Evolutionary conservation across 2,329 filamentous ascomycete genomes (phyloP).

Genomic region (Cladophialophora carrionii): DNA sequence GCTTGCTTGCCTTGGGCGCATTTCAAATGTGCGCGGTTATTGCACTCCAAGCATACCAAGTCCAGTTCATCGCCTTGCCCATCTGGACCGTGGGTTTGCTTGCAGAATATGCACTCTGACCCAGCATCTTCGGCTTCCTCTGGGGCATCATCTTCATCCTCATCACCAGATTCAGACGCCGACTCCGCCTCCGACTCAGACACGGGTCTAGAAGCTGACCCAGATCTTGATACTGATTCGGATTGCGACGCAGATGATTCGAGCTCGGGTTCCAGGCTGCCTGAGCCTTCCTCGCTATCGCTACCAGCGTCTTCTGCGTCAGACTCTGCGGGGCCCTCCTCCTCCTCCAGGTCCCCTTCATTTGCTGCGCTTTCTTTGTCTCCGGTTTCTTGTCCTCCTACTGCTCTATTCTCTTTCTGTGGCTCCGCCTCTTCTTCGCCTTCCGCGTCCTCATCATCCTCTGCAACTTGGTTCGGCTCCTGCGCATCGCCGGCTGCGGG

Average conservation of each 20-base stretch:
- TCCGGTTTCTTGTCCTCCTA: slow-evolving; percentile 38
- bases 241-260: slow-evolving; percentile 18
- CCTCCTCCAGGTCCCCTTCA: slow-evolving; percentile 37
- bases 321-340: slow-evolving; percentile 51
- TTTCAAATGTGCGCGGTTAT: slow-evolving; percentile 85
- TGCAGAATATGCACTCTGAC: slow-evolving; percentile 69
- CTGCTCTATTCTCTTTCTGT: slow-evolving; percentile 2
- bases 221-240: slow-evolving; percentile 2
- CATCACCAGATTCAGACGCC: slow-evolving; percentile 28
- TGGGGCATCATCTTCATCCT: slow-evolving; percentile 28
- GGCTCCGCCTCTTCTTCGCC: slow-evolving; percentile 39
- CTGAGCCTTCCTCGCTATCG: slow-evolving; percentile 19
- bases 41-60: slow-evolving; percentile 75
- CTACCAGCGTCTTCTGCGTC: slow-evolving; percentile 42
- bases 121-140: slow-evolving; percentile 28
- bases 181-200: slow-evolving; percentile 19
- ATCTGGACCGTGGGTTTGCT: slow-evolving; percentile 69
- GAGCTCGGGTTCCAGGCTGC: slow-evolving; percentile 13
- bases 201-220: neutral
- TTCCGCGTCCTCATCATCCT: slow-evolving; percentile 52
- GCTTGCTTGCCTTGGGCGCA: slow-evolving; percentile 76
- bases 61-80: slow-evolving; percentile 77
- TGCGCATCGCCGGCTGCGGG: slow-evolving; percentile 17
- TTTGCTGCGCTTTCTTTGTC: neutral
- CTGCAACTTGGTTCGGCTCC: slow-evolving; percentile 40